Conservation (phyloP, 2,329 filamentous ascomycete species). For the Metarhizium brunneum region DNA sequence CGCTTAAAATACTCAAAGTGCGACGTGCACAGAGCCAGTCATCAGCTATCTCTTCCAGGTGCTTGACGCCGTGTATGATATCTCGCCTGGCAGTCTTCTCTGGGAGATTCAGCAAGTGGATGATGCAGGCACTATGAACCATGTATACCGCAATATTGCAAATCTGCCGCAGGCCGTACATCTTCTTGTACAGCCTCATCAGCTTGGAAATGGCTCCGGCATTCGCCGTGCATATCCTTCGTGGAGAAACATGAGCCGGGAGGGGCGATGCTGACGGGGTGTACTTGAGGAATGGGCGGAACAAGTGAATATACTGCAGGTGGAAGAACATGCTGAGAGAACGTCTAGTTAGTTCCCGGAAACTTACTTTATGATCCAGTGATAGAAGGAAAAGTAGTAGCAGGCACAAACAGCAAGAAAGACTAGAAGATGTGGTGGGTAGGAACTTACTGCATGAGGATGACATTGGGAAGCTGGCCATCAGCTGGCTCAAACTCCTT, state of each 20-base stretch:
- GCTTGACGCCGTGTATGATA: slow-evolving; percentile 81
- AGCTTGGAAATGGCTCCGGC: slow-evolving; percentile 86
- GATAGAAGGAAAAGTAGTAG: neutral
- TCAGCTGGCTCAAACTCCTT: slow-evolving; percentile 84
- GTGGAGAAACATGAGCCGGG: slow-evolving; percentile 78
- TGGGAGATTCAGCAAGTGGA: slow-evolving; percentile 85
- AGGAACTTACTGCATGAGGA: slow-evolving; percentile 67
- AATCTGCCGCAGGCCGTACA: slow-evolving; percentile 84
- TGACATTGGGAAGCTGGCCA: slow-evolving; percentile 76
- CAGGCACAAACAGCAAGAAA: neutral
- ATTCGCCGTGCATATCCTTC: slow-evolving; percentile 83
- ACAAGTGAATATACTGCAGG: slow-evolving; percentile 88
- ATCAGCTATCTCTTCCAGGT: slow-evolving; percentile 91
- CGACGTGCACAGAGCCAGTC: slow-evolving; percentile 86
- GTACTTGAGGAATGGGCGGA: slow-evolving; percentile 91
- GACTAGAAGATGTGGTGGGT: too few relatives aligned
- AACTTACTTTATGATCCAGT: neutral
- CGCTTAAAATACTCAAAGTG: slow-evolving; percentile 74
- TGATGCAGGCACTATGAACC: slow-evolving; percentile 85
- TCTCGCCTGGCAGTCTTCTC: slow-evolving; percentile 87
- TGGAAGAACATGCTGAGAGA: slow-evolving; percentile 86
- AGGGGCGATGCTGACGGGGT: slow-evolving; percentile 71
- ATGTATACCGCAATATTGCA: slow-evolving; percentile 97
- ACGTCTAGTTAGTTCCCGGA: slow-evolving; percentile 12
- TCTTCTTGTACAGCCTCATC: slow-evolving; percentile 88